A percentile compares a stretch with the other conserved stretches of the same genome.
Conservation (phyloP, 1,284 basidiomycete genomes). For the Fomitopsis schrenkii region DNA sequence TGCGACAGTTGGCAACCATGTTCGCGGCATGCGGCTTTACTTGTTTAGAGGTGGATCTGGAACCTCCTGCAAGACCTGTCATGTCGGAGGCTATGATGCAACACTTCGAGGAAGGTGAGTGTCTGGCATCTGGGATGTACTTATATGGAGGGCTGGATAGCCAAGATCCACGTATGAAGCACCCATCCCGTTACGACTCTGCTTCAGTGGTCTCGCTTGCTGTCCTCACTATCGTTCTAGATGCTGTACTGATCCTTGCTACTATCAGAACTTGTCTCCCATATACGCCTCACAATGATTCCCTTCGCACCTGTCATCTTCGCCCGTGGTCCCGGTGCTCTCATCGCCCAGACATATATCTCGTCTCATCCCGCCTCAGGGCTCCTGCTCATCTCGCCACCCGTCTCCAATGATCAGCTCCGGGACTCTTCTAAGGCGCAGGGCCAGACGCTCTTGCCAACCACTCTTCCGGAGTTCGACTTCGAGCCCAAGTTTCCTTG, state of each 20-base stretch:
- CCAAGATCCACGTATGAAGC: not conserved
- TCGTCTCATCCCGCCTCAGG: slow-evolving; percentile 60
- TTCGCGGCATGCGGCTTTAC: slow-evolving; percentile 58
- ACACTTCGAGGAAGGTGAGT: slow-evolving; percentile 16
- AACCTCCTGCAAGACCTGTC: slow-evolving; percentile 23
- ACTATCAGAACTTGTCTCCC: slow-evolving; percentile 34
- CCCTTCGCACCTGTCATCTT: slow-evolving; percentile 66
- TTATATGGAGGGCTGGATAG: not conserved
- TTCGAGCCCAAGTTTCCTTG: slow-evolving; percentile 67
- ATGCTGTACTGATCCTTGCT: not conserved
- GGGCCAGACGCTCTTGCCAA: slow-evolving; percentile 31
- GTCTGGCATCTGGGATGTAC: not conserved
- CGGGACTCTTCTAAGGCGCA: not conserved
- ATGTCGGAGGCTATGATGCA: slow-evolving; percentile 27
- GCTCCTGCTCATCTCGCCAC: slow-evolving; percentile 58
- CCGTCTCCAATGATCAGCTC: slow-evolving; percentile 37
- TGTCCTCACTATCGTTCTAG: not conserved
- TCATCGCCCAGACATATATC: slow-evolving; percentile 65
- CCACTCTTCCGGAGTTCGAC: slow-evolving; percentile 44
- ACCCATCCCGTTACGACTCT: too few relatives aligned
- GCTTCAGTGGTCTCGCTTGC: too few relatives aligned
- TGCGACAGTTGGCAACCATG: slow-evolving; percentile 38
- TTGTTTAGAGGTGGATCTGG: slow-evolving; percentile 51
- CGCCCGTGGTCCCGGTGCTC: slow-evolving; percentile 43
- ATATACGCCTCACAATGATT: slow-evolving; percentile 41